Percentiles rank a stretch among this genome's conserved stretches.
Evolutionary conservation across 163 green algal species (phyloP).

Genomic region (Coccomyxa subellipsoidea): DNA sequence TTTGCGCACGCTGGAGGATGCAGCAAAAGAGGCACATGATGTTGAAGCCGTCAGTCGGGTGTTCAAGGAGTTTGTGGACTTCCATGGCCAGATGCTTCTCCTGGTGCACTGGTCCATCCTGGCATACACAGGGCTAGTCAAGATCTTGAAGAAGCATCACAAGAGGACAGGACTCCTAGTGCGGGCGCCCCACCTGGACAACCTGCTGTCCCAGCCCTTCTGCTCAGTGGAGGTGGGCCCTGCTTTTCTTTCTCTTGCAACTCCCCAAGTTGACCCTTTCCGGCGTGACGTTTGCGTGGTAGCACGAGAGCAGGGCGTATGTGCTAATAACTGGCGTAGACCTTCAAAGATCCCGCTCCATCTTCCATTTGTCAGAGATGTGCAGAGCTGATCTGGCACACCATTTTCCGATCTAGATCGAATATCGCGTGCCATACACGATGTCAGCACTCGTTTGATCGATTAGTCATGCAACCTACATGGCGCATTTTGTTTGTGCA

Average conservation of each 20-base stretch:
- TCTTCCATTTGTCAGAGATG: too few species aligned
- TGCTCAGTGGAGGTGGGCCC: constrained; percentile 58
- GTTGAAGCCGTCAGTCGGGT: not conserved
- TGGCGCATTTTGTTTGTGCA: constrained; percentile 13
- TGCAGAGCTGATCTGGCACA: too few species aligned
- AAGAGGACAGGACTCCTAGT: constrained; percentile 79
- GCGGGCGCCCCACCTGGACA: constrained; percentile 68
- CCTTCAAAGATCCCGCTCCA: too few species aligned
- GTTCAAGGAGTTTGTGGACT: constrained; percentile 49
- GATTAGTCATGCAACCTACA: too few species aligned
- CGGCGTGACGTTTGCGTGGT: too few species aligned
- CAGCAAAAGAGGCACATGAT: not conserved
- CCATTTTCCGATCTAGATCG: too few species aligned
- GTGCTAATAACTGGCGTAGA: too few species aligned
- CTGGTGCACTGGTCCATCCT: constrained; percentile 82
- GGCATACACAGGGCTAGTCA: constrained; percentile 79
- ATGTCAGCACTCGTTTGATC: too few species aligned
- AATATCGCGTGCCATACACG: too few species aligned
- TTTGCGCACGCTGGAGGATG: constrained; percentile 57
- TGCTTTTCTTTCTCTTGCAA: too few species aligned
- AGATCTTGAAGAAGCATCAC: constrained; percentile 91
- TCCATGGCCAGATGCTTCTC: constrained; percentile 80
- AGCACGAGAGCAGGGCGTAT: too few species aligned
- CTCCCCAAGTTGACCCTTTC: too few species aligned
- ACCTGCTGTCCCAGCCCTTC: constrained; percentile 83